Evolutionary conservation across 2,329 filamentous ascomycete genomes (phyloP).

Genomic region (Xylariaceae sp.): DNA sequence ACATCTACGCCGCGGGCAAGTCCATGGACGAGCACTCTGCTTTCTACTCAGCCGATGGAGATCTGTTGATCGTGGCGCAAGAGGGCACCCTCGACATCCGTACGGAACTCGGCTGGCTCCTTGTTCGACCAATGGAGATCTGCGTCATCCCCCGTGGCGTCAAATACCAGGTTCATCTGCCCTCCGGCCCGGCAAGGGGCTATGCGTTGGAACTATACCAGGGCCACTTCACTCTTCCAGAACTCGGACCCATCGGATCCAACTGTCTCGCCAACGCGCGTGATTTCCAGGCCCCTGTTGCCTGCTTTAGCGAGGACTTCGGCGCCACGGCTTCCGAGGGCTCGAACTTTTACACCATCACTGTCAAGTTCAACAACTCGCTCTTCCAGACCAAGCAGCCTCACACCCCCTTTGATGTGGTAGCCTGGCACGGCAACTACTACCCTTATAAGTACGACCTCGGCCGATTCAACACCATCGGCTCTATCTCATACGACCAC

Average conservation of each 20-base stretch:
- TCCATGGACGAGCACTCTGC: constrained; percentile 63
- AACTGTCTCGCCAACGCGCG: constrained; percentile 58
- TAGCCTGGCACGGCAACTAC: constrained; percentile 68
- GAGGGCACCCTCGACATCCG: constrained; percentile 61
- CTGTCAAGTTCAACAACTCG: constrained; percentile 56
- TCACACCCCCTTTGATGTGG: constrained; percentile 64
- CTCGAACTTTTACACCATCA: constrained; percentile 40
- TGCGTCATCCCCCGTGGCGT: constrained; percentile 61
- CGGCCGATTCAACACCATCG: constrained; percentile 62
- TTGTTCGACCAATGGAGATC: constrained; percentile 63
- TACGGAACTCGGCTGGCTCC: constrained; percentile 60
- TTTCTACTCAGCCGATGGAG: constrained; percentile 71
- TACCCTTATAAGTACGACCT: constrained; percentile 68
- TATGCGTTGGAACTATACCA: constrained; percentile 62
- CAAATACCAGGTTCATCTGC: constrained; percentile 57
- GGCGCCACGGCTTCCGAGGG: constrained; percentile 32
- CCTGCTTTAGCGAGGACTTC: constrained; percentile 52
- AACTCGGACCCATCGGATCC: constrained; percentile 58
- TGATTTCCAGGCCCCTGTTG: constrained; percentile 61
- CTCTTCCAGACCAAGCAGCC: constrained; percentile 56
- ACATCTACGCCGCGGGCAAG: constrained; percentile 66
- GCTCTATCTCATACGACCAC: constrained; percentile 62
- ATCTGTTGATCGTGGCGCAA: constrained; percentile 63
- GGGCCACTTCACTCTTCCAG: constrained; percentile 57
- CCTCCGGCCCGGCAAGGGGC: constrained; percentile 44